These are phyloP conservation scores for Ceratobasidium sp. DNA, from an alignment of 1,284 basidiomycete species.

Conservation along the genomic window DNA sequence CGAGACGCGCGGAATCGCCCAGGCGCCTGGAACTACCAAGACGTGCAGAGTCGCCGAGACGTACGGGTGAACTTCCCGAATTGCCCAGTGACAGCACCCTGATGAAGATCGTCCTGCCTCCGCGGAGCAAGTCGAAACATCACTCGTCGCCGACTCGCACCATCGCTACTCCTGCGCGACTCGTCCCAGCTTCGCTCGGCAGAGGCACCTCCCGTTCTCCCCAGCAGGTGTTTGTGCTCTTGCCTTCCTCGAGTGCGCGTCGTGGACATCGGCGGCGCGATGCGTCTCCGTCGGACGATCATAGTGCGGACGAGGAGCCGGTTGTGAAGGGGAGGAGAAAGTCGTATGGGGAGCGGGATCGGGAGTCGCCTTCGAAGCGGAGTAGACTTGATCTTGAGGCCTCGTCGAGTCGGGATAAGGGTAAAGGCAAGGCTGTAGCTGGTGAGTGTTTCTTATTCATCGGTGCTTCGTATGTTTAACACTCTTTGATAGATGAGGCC, in stretches of 20 bases:
- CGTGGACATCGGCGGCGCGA: too few relatives aligned
- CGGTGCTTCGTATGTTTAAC: neutral
- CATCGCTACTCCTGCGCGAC: neutral
- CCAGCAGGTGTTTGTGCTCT: neutral
- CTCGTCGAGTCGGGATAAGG: neutral
- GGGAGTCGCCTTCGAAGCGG: conserved; percentile 4
- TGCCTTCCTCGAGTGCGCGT: neutral
- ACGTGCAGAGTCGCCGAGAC: neutral
- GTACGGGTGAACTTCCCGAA: neutral
- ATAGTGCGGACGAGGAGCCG: neutral
- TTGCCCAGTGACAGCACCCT: neutral
- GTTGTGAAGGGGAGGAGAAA: neutral
- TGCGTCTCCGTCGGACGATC: too few relatives aligned
- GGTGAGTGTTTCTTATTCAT: neutral
- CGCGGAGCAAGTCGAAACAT: neutral
- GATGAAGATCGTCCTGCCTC: neutral
- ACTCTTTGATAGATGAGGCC: neutral
- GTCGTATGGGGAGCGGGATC: neutral
- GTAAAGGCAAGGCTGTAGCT: conserved; percentile 3
- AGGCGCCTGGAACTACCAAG: neutral
- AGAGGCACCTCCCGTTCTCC: neutral
- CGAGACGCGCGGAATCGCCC: neutral
- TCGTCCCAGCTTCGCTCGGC: neutral
- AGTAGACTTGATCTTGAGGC: neutral
- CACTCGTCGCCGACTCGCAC: neutral